These are phyloP conservation scores for Pythium chondricola DNA, from an alignment of 352 stramenopile genomes.

Conservation along the genomic window DNA sequence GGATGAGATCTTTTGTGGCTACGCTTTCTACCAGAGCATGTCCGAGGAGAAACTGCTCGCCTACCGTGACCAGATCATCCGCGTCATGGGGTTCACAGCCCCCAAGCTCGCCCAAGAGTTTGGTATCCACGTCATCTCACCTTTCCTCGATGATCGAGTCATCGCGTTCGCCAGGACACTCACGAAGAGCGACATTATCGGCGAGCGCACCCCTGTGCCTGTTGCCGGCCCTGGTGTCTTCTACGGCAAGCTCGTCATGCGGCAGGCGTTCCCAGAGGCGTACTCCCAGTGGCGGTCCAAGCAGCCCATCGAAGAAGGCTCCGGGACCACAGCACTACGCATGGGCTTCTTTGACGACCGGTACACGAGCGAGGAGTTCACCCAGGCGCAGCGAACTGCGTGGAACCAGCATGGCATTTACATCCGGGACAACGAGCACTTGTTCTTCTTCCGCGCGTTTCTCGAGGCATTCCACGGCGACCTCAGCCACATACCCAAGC, in stretches of 20 bases:
- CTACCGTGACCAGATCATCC: conserved; percentile 72
- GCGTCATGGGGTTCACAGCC: conserved; percentile 81
- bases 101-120: conserved; percentile 52
- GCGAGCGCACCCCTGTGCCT: conserved; percentile 52
- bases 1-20: conserved; percentile 86
- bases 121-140: conserved; percentile 60
- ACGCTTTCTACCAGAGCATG: conserved; percentile 80
- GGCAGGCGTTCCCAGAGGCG: conserved; percentile 79
- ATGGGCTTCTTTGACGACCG: conserved; percentile 55
- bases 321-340: conserved; percentile 61
- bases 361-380: conserved; percentile 37
- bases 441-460: conserved; percentile 68
- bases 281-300: conserved; percentile 84
- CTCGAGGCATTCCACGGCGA: conserved; percentile 41
- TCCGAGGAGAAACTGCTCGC: conserved; percentile 41
- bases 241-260: conserved; percentile 78
- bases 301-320: conserved; percentile 83
- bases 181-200: conserved; percentile 56
- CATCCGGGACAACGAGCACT: conserved; percentile 58
- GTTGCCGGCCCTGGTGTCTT: conserved; percentile 31
- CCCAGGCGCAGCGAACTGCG: conserved; percentile 18
- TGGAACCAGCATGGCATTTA: conserved; percentile 41
- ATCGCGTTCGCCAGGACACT: conserved; percentile 62
- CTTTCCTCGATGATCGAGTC: conserved; percentile 68
- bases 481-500: conserved; percentile 35